Conservation (phyloP, 1,284 basidiomycete species). For the Trichosporon inkin region DNA sequence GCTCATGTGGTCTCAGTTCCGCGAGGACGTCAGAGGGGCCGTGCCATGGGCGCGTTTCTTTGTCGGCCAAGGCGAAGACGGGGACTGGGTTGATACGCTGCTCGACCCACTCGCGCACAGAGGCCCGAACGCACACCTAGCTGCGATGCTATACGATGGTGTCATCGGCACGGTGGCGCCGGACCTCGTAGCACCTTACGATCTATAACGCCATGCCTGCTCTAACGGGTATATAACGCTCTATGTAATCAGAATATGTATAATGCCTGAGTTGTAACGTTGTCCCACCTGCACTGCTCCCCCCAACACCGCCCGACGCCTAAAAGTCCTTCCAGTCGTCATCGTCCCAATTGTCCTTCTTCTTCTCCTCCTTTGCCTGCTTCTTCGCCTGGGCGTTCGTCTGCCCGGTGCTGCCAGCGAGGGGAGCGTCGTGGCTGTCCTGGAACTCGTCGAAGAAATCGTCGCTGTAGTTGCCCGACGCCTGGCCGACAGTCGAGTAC, state of each 20-base stretch:
- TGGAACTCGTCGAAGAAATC: constrained; percentile 38
- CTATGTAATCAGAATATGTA: constrained; percentile 14
- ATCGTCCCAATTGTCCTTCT: constrained; percentile 37
- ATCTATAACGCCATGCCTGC: background rate
- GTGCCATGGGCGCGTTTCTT: background rate
- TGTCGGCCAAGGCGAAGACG: background rate
- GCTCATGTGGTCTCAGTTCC: background rate
- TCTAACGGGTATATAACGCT: background rate
- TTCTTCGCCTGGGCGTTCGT: constrained; percentile 2
- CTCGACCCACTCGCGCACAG: constrained; percentile 32
- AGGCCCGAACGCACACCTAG: constrained; percentile 43
- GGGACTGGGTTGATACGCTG: background rate
- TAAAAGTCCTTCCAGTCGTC: constrained; percentile 47
- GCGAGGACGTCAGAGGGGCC: constrained; percentile 9
- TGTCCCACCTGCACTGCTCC: background rate
- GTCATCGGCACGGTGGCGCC: constrained; percentile 33
- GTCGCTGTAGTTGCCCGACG: constrained; percentile 26
- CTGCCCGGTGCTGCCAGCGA: background rate
- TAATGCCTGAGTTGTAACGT: background rate
- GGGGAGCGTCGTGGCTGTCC: background rate
- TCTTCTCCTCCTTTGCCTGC: constrained; percentile 18
- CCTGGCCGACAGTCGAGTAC: constrained; percentile 16
- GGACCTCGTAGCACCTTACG: constrained; percentile 22
- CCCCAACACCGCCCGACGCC: background rate
- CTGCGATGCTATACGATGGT: constrained; percentile 36